These are phyloP conservation scores for Kwoniella dendrophila DNA, from an alignment of 768 basidiomycete genomes.

Conservation along the genomic window DNA sequence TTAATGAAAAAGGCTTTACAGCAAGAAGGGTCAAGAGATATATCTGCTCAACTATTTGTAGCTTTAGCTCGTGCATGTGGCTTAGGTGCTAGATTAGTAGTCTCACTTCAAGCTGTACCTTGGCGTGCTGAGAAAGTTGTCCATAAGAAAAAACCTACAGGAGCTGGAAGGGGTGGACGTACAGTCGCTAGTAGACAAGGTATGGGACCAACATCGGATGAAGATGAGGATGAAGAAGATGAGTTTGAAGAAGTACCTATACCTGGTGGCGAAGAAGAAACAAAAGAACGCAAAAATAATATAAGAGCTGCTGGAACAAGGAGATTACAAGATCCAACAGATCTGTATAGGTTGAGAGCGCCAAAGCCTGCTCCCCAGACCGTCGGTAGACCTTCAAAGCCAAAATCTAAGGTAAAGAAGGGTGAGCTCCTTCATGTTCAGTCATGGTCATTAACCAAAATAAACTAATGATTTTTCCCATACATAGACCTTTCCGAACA, in stretches of 20 bases:
- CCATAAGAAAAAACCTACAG: conserved; percentile 38
- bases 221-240: conserved; percentile 47
- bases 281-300: conserved; percentile 33
- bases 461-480: background rate
- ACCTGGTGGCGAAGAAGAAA: conserved; percentile 38
- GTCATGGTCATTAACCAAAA: background rate
- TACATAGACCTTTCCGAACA: conserved; percentile 53
- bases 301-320: conserved; percentile 32
- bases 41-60: conserved; percentile 87
- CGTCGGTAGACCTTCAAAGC: conserved; percentile 38
- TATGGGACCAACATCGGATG: conserved; percentile 32
- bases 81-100: conserved; percentile 82
- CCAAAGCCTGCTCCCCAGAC: conserved; percentile 60
- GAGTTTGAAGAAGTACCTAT: conserved; percentile 51
- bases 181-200: conserved; percentile 42
- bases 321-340: conserved; percentile 45
- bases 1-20: conserved; percentile 90
- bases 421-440: conserved; percentile 26
- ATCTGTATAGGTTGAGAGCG: conserved; percentile 56
- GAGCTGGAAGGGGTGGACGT: conserved; percentile 38
- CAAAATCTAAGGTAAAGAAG: conserved; percentile 43
- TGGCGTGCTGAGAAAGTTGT: conserved; percentile 67
- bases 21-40: conserved; percentile 77
- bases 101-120: conserved; percentile 86
- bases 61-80: conserved; percentile 81